These are phyloP conservation scores for Penicillium fimorum DNA, from an alignment of 495 filamentous ascomycete species.

Conservation along the genomic window DNA sequence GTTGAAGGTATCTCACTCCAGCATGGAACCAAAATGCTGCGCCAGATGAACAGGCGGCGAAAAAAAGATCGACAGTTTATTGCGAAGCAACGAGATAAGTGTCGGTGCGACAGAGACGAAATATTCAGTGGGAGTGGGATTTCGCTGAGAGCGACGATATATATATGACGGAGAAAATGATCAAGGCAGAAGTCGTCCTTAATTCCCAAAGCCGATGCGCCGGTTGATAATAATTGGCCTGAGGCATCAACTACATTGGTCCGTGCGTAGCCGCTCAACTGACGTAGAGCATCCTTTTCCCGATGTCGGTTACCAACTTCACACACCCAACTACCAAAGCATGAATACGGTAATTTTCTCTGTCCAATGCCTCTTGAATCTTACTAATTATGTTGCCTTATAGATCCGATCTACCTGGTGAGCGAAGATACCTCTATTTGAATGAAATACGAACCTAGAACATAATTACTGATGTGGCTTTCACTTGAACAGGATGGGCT, in stretches of 20 bases:
- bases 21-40: constrained; percentile 24
- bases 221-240: constrained; percentile 19
- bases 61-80: not conserved
- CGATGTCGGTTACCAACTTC: constrained; percentile 2
- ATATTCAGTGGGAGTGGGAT: not conserved
- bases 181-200: not conserved
- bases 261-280: constrained; percentile 15
- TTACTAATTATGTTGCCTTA: constrained; percentile 5
- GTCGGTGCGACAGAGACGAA: not conserved
- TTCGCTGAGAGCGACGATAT: not conserved
- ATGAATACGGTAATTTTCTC: constrained; percentile 49
- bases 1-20: constrained; percentile 15
- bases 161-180: not conserved
- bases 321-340: constrained; percentile 12
- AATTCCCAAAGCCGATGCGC: not conserved
- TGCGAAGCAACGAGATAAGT: not conserved
- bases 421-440: constrained; percentile 17
- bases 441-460: constrained; percentile 1
- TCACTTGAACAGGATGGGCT: constrained; percentile 65
- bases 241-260: constrained; percentile 22
- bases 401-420: constrained; percentile 57
- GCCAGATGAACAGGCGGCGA: constrained; percentile 20
- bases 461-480: constrained; percentile 26
- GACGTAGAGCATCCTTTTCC: constrained; percentile 32
- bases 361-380: not conserved